Conservation (phyloP, 2,329 filamentous ascomycete genomes). For the Ophiocordyceps camponoti-floridani region DNA sequence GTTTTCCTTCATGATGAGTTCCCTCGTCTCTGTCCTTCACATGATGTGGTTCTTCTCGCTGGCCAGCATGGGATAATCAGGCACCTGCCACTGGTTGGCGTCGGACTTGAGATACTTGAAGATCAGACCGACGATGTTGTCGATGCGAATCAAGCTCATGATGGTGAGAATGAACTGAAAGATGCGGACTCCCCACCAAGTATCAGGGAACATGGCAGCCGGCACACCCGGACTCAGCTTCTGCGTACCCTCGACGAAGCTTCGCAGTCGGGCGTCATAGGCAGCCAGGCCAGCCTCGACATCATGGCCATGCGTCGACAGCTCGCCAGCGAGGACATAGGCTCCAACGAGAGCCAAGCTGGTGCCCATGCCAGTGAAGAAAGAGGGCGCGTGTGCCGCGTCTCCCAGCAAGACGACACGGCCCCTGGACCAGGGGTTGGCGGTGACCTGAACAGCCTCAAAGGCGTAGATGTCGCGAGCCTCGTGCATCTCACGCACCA, state of each 20-base stretch:
- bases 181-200: conserved; percentile 9
- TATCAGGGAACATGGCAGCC: conserved; percentile 9
- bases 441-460: conserved; percentile 22
- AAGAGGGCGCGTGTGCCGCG: conserved; percentile 26
- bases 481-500: conserved; percentile 16
- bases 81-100: background rate
- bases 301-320: conserved; percentile 9
- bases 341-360: conserved; percentile 25
- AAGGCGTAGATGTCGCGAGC: conserved; percentile 26
- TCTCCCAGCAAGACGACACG: conserved; percentile 29
- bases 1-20: no score
- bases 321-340: conserved; percentile 30
- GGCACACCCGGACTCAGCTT: conserved; percentile 12
- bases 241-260: conserved; percentile 20
- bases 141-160: background rate
- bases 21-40: no score
- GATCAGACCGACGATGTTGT: background rate
- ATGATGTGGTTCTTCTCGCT: background rate
- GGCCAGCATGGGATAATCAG: background rate
- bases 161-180: conserved; percentile 3
- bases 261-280: conserved; percentile 23
- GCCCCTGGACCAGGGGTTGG: conserved; percentile 15
- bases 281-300: conserved; percentile 12
- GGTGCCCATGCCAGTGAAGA: conserved; percentile 29
- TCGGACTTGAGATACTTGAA: background rate